These are phyloP conservation scores for Sparassis latifolia DNA, from an alignment of 1,284 basidiomycete genomes.

Conservation along the genomic window DNA sequence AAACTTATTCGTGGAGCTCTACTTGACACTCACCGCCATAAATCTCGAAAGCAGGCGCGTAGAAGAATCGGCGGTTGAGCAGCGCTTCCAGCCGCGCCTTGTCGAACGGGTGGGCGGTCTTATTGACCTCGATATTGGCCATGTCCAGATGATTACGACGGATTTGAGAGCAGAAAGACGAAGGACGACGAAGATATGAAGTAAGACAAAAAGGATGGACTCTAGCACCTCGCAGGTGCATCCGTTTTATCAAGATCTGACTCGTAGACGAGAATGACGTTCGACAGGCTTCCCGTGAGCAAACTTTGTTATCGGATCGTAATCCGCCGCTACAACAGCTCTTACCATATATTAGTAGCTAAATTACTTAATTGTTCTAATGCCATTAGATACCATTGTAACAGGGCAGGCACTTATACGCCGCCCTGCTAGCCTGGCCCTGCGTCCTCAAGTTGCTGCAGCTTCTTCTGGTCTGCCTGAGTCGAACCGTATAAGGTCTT, in stretches of 20 bases:
- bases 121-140: constrained; percentile 52
- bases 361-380: too few species aligned
- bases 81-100: constrained; percentile 84
- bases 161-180: neutral
- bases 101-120: constrained; percentile 85
- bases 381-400: too few species aligned
- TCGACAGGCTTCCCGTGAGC: neutral
- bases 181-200: constrained; percentile 7
- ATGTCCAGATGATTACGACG: constrained; percentile 11
- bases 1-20: too few species aligned
- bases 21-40: constrained; percentile 71
- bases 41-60: constrained; percentile 97
- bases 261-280: neutral
- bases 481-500: too few species aligned
- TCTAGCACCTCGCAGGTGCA: neutral
- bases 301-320: too few species aligned
- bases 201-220: constrained; percentile 8
- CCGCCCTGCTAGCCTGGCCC: too few species aligned
- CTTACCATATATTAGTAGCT: too few species aligned
- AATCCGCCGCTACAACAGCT: too few species aligned
- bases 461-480: too few species aligned
- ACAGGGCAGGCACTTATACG: too few species aligned
- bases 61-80: constrained; percentile 94
- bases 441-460: too few species aligned
- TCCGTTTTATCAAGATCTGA: constrained; percentile 1